These are phyloP conservation scores for Heliophila coronopifolia DNA, from an alignment of 441 rosid genomes.

Conservation along the genomic window DNA sequence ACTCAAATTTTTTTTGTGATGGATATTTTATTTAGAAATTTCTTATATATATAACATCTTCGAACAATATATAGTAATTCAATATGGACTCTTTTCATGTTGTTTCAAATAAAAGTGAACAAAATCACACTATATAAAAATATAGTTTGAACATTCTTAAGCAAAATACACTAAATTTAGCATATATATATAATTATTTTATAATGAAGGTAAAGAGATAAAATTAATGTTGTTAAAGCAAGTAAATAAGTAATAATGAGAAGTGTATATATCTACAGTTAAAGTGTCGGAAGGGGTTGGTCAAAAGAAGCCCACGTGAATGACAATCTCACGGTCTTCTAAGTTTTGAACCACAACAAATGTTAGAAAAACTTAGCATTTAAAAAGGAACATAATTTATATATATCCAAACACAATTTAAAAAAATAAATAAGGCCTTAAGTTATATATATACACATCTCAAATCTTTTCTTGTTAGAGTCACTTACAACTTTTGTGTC, in stretches of 20 bases:
- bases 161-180: slow-evolving; percentile 17
- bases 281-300: slow-evolving; percentile 26
- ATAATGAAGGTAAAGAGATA: neutral
- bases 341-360: no score
- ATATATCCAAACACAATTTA: no score
- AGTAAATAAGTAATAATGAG: slow-evolving; percentile 7
- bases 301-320: slow-evolving; percentile 36
- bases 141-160: slow-evolving; percentile 12
- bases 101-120: slow-evolving; percentile 25
- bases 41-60: no score
- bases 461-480: neutral
- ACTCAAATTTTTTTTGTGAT: neutral
- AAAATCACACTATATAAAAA: slow-evolving; percentile 16
- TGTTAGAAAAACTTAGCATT: no score
- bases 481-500: neutral
- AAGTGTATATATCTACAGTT: slow-evolving; percentile 23
- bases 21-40: neutral
- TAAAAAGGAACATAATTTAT: no score
- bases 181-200: neutral
- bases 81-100: no score
- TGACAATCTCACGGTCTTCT: slow-evolving; percentile 35
- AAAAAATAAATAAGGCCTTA: no score
- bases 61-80: no score
- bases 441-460: no score
- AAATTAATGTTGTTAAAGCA: neutral